Conservation (phyloP, 2,329 filamentous ascomycete species). For the Arthrobotrys megalospora region DNA sequence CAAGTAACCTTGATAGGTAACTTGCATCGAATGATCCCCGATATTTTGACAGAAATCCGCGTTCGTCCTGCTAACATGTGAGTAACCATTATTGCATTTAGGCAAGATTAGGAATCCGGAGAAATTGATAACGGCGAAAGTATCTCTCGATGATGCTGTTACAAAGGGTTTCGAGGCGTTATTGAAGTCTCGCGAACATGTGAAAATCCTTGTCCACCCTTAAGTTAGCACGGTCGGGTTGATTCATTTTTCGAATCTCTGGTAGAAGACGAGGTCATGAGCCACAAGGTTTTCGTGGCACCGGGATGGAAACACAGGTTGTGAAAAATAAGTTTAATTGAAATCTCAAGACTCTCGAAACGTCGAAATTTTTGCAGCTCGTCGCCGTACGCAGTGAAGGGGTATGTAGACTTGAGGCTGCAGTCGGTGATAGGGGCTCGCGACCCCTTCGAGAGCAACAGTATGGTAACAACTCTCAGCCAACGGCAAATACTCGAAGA, state of each 20-base stretch:
- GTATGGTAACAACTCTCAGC: too few species aligned
- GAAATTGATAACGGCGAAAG: constrained; percentile 53
- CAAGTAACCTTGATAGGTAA: constrained; percentile 38
- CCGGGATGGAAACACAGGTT: not conserved
- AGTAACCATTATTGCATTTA: constrained; percentile 17
- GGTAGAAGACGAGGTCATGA: not conserved
- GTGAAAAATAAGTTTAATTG: constrained; percentile 14
- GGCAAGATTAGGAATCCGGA: constrained; percentile 57
- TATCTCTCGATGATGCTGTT: constrained; percentile 40
- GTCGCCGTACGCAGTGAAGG: not conserved
- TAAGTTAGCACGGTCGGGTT: constrained; percentile 2
- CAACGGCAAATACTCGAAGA: too few species aligned
- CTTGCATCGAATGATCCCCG: constrained; percentile 33
- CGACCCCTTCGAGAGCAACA: too few species aligned
- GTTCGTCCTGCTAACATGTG: constrained; percentile 11
- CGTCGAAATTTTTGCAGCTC: not conserved
- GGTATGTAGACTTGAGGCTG: too few species aligned
- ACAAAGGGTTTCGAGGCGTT: constrained; percentile 51
- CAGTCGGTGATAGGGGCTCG: too few species aligned
- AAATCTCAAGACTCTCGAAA: constrained; percentile 30
- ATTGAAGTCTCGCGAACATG: constrained; percentile 55
- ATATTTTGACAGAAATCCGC: not conserved
- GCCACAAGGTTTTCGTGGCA: constrained; percentile 42
- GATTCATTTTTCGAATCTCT: not conserved
- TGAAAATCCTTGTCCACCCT: constrained; percentile 58